Conservation (phyloP, 768 basidiomycete genomes). For the Mycena vulgaris region DNA sequence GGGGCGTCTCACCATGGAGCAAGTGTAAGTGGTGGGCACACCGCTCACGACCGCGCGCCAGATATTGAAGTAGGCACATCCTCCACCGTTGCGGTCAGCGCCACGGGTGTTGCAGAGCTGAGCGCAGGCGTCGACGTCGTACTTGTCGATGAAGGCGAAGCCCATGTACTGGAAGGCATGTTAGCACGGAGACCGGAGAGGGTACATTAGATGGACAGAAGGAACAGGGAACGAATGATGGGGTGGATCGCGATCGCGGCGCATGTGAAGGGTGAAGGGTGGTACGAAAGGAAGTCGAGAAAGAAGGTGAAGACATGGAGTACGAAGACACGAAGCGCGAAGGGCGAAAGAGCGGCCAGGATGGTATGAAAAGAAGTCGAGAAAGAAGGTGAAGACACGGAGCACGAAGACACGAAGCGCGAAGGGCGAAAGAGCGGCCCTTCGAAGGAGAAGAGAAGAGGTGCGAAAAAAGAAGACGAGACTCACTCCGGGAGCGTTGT, state of each 20-base stretch:
- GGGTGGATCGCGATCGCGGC: not conserved
- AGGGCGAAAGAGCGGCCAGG: not conserved
- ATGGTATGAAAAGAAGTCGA: not conserved
- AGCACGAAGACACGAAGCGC: no score
- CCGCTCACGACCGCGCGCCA: constrained; percentile 66
- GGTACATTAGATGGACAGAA: not conserved
- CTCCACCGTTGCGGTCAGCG: constrained; percentile 58
- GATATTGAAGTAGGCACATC: constrained; percentile 68
- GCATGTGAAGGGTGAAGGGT: constrained; percentile 2
- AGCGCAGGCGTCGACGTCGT: constrained; percentile 64
- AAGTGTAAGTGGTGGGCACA: constrained; percentile 64
- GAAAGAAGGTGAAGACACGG: not conserved
- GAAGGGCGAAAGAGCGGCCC: no score
- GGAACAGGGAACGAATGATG: not conserved
- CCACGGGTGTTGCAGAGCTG: constrained; percentile 60
- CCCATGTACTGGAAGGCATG: constrained; percentile 60
- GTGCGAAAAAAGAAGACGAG: not conserved
- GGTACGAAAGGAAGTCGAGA: constrained; percentile 4
- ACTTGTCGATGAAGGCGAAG: constrained; percentile 63
- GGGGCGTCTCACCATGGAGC: constrained; percentile 58
- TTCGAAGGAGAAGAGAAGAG: no score
- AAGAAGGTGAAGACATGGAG: not conserved
- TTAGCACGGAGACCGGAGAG: constrained; percentile 23
- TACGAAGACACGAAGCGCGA: not conserved
- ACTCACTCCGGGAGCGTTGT: constrained; percentile 61